These are phyloP conservation scores for Starmerella bombi DNA, from an alignment of 805 yeast genomes.

Conservation along the genomic window DNA sequence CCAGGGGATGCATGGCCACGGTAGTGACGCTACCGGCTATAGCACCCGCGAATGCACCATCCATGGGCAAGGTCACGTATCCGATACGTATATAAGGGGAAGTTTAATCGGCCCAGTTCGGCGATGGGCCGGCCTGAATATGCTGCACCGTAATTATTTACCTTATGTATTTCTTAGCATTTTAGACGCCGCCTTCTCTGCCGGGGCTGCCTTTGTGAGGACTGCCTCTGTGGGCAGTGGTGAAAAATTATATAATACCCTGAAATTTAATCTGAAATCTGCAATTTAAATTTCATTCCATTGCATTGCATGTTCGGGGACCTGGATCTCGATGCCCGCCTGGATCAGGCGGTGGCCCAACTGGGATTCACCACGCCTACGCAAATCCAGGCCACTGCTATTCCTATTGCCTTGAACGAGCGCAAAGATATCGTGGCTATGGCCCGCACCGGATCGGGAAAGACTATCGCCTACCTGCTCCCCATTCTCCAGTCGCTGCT, in stretches of 20 bases:
- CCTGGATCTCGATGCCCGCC: conserved; percentile 67
- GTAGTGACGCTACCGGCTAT: conserved; percentile 60
- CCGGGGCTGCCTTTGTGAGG: no score
- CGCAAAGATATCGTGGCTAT: conserved; percentile 85
- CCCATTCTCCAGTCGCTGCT: conserved; percentile 76
- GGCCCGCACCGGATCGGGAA: conserved; percentile 93
- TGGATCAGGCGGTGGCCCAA: conserved; percentile 69
- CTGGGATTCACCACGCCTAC: conserved; percentile 80
- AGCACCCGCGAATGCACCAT: conserved; percentile 19
- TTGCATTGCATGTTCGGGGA: conserved; percentile 51
- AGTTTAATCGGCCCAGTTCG: no score
- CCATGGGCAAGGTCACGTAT: conserved; percentile 14
- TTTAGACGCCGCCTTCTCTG: no score
- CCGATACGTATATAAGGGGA: no score
- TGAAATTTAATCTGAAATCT: not conserved
- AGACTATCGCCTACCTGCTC: conserved; percentile 78
- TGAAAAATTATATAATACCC: conserved; percentile 10
- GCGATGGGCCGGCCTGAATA: no score
- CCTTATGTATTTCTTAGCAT: no score
- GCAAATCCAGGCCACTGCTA: conserved; percentile 77
- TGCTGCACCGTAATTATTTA: no score
- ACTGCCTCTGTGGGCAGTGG: no score
- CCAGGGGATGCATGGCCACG: conserved; percentile 74
- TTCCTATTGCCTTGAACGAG: conserved; percentile 80
- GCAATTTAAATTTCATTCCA: conserved; percentile 2